A percentile compares a stretch with the other conserved stretches of the same genome.
phyloP scores from a whole-genome alignment of 805 yeast genomes.

The Pichia ethanolica region DNA sequence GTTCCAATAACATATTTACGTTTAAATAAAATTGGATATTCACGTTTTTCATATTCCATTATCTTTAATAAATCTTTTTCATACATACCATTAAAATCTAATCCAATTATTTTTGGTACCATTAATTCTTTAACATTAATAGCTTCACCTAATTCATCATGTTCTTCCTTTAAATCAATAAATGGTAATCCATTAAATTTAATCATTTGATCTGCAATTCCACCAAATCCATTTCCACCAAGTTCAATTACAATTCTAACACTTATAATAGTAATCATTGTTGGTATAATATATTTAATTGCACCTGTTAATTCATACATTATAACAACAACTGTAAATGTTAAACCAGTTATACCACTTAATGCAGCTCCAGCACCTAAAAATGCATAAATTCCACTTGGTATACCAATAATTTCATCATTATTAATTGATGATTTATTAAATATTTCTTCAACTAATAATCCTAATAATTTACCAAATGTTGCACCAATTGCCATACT shows the following conservation, averaged over 20 bases:
- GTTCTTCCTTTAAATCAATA: conserved; percentile 65
- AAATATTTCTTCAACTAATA: conserved; percentile 46
- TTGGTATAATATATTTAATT: conserved; percentile 80
- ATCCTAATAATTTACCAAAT: conserved; percentile 82
- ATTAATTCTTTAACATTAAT: conserved; percentile 50
- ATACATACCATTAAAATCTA: conserved; percentile 33
- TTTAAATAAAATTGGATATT: conserved; percentile 45
- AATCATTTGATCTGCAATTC: conserved; percentile 95
- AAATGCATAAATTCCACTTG: conserved; percentile 93
- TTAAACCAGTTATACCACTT: conserved; percentile 88
- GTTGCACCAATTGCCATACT: conserved; percentile 96
- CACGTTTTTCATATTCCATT: not conserved
- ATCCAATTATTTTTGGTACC: conserved; percentile 36
- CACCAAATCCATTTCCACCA: conserved; percentile 64
- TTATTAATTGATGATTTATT: conserved; percentile 22
- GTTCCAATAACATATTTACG: conserved; percentile 36
- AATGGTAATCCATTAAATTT: conserved; percentile 80
- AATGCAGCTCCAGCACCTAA: conserved; percentile 94
- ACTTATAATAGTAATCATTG: conserved; percentile 90
- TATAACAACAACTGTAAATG: conserved; percentile 87
- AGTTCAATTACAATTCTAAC: conserved; percentile 74
- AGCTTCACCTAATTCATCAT: conserved; percentile 40
- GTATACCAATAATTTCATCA: conserved; percentile 39
- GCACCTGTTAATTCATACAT: conserved; percentile 98
- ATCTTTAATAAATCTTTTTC: conserved; percentile 10